A percentile compares a stretch with the other conserved stretches of the same genome.
Conservation (phyloP, 306 rosid genomes). For the Acmispon strigosus region DNA sequence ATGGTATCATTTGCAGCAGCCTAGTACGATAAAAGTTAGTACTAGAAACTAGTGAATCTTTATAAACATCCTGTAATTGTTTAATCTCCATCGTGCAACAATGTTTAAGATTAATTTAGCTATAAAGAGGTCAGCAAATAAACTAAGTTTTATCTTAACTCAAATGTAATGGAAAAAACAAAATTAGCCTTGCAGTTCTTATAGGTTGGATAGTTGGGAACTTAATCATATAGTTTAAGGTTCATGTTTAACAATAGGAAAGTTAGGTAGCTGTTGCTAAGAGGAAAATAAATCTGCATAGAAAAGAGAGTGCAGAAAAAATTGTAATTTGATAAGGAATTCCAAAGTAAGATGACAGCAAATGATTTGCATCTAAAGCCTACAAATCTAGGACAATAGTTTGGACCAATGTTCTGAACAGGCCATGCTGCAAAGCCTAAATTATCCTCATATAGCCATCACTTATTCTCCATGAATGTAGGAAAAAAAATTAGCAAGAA, state of each 20-base stretch:
- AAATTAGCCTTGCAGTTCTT: neutral
- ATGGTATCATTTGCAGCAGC: neutral
- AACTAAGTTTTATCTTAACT: neutral
- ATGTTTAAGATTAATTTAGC: neutral
- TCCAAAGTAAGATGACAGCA: constrained; percentile 9
- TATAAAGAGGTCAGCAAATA: neutral
- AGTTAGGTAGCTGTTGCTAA: neutral
- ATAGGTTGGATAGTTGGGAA: neutral
- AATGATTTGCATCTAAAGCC: constrained; percentile 28
- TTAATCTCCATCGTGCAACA: neutral
- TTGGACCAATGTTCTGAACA: constrained; percentile 30
- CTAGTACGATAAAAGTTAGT: neutral
- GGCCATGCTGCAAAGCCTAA: constrained; percentile 33
- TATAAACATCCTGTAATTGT: neutral
- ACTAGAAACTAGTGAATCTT: neutral
- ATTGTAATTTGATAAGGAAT: constrained; percentile 1
- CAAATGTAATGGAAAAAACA: neutral
- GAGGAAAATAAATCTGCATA: neutral
- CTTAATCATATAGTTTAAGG: neutral
- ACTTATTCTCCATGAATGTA: constrained; percentile 52
- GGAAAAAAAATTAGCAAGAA: constrained; percentile 17
- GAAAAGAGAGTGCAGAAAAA: neutral
- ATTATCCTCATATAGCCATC: constrained; percentile 31
- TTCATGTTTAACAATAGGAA: neutral
- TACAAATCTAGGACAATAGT: constrained; percentile 31